phyloP scores from a whole-genome alignment of 2,329 filamentous ascomycete genomes.

The Xylaria sp. region DNA sequence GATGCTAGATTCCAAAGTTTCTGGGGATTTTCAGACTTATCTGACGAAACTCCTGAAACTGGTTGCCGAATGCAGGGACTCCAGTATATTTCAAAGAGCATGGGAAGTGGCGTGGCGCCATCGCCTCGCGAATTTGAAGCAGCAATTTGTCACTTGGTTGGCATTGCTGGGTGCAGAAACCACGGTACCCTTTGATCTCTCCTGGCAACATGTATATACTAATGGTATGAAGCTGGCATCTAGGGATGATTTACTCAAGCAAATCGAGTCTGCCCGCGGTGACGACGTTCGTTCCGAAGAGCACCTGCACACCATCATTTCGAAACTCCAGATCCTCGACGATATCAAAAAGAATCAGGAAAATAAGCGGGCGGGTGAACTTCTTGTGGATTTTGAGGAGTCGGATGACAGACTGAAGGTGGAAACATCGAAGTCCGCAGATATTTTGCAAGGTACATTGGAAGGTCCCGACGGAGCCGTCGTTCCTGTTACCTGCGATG shows the following conservation, averaged over 20 bases:
- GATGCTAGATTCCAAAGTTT: neutral
- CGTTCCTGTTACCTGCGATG: neutral
- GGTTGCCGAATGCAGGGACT: constrained; percentile 2
- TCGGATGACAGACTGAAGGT: constrained; percentile 1
- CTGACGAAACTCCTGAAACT: neutral
- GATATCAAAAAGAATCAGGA: constrained; percentile 4
- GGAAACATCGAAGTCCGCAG: neutral
- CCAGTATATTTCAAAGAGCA: neutral
- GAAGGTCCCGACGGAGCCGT: neutral
- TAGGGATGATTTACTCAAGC: constrained; percentile 3
- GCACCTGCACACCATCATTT: neutral
- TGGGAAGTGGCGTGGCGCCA: constrained; percentile 6
- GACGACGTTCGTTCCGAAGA: constrained; percentile 5
- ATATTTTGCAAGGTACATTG: constrained; percentile 1
- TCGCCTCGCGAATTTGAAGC: neutral
- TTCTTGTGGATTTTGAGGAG: constrained; percentile 7
- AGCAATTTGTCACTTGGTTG: constrained; percentile 4
- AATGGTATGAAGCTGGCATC: neutral
- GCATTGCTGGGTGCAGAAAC: constrained; percentile 1
- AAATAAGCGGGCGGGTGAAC: neutral
- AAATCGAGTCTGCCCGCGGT: neutral
- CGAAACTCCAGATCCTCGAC: constrained; percentile 8
- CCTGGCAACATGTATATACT: neutral
- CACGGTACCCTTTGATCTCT: neutral
- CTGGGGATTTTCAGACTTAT: neutral